Base-by-base conservation (phyloP, 331 rosid species). In the Saraca asoca region DNA sequence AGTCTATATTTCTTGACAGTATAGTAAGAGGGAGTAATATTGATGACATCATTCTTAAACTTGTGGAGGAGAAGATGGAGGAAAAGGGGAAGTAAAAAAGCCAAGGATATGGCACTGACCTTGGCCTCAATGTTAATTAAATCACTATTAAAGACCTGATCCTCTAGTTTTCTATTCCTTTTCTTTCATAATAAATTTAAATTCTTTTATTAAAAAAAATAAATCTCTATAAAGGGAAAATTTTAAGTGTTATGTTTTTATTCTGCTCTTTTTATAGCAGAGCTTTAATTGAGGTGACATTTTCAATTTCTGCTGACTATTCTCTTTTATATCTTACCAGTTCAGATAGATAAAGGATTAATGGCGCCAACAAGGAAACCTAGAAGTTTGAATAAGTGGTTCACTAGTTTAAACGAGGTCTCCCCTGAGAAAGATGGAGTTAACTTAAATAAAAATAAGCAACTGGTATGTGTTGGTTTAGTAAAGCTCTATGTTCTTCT, bases 281-380 rank as follows among this genome's bases (percentile, higher is more conserved):
- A 48, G 29, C 54, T 72, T 59, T 62, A 53, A 38, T 33, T n/a
- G 20, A 51, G 53, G 17, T 67, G 0, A 18, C n/a, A 7, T 13
- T 24, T 49, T 10, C 0, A 44, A 44, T 59, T 35, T 51, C 17
- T 51, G 13, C 43, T 55, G 45, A 39, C 63, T 58, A 37, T 18
- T 18, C 5, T 49, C 58, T 72, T 31, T 12, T 45, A 38, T 7
- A 55, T 76, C 19, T 9, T 56, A 48, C 90, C n/a, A n/a, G n/a
- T n/a, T n/a, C n/a, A 75, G 85, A 70, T 64, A 68, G 66, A 55
- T 54, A 68, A 65, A 69, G 64, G 18, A 46, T 70, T 61, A 11
- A 89, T 87, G 96, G 91, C 96, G 5, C 96, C 96, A 2, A 50
- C 83, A 41, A 87, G 75, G 79, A 85, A 85, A 61, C 46, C 83